Conservation (phyloP, 495 filamentous ascomycete species). For the Tuber magnatum region DNA sequence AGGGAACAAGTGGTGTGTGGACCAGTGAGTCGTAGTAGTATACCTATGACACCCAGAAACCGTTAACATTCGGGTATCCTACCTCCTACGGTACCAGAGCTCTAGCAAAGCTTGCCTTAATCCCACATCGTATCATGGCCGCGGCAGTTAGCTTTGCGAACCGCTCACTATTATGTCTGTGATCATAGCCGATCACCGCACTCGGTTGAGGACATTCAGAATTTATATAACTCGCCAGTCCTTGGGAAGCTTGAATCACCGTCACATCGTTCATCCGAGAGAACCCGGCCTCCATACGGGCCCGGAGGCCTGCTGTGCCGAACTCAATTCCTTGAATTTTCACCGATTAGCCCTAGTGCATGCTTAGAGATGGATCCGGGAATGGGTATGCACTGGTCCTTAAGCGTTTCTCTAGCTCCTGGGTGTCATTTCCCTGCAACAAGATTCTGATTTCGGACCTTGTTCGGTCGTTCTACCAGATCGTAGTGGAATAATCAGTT, state of each 20-base stretch:
- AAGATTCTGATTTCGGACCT: conserved; percentile 55
- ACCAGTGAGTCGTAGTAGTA: conserved; percentile 53
- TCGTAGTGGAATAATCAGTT: conserved; percentile 5
- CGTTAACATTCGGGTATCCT: background rate
- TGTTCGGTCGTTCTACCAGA: conserved; percentile 50
- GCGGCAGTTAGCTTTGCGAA: conserved; percentile 60
- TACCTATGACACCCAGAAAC: conserved; percentile 41
- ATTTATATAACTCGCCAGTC: conserved; percentile 57
- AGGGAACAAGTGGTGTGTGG: conserved; percentile 64
- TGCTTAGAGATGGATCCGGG: background rate
- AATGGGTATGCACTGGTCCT: conserved; percentile 45
- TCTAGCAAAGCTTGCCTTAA: conserved; percentile 42
- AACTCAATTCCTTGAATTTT: conserved; percentile 54
- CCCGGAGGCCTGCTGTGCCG: conserved; percentile 59
- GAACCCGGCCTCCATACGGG: conserved; percentile 64
- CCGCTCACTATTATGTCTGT: conserved; percentile 58
- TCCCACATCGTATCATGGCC: conserved; percentile 56
- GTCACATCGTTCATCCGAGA: conserved; percentile 63
- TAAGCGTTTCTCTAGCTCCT: conserved; percentile 54
- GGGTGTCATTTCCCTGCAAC: conserved; percentile 45
- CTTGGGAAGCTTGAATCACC: conserved; percentile 66
- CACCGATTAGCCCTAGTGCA: conserved; percentile 4
- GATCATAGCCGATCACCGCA: conserved; percentile 60
- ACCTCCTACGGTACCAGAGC: background rate
- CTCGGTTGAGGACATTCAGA: conserved; percentile 42